These are phyloP conservation scores for Fusarium clavum DNA, from an alignment of 2,329 filamentous ascomycete species.

Conservation along the genomic window DNA sequence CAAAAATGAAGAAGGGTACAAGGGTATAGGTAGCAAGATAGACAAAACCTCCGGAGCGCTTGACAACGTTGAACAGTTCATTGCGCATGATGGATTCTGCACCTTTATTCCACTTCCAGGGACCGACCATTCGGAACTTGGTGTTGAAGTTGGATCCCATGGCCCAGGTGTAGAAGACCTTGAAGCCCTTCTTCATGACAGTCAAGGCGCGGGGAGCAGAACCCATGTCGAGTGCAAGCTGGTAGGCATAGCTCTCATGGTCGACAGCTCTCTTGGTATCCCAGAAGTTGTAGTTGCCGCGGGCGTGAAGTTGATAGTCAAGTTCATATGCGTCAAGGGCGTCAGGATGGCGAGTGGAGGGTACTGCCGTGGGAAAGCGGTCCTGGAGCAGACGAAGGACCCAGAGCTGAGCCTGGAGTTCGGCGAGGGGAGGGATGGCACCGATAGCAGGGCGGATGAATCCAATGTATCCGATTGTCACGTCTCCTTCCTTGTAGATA, in stretches of 20 bases:
- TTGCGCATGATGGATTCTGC: constrained; percentile 55
- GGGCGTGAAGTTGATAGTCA: constrained; percentile 55
- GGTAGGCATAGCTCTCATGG: constrained; percentile 63
- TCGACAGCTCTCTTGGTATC: constrained; percentile 57
- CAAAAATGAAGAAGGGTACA: constrained; percentile 53
- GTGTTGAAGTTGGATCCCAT: constrained; percentile 62
- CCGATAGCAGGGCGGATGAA: constrained; percentile 59
- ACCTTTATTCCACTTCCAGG: constrained; percentile 55
- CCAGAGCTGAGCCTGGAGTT: constrained; percentile 63
- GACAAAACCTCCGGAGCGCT: constrained; percentile 51
- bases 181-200: constrained; percentile 52
- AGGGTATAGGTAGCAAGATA: constrained; percentile 54
- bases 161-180: constrained; percentile 58
- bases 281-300: constrained; percentile 50
- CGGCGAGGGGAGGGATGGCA: constrained; percentile 61
- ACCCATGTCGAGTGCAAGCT: constrained; percentile 61
- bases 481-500: constrained; percentile 59
- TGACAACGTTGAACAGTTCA: constrained; percentile 56
- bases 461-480: constrained; percentile 59
- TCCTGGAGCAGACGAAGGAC: constrained; percentile 54
- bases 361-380: constrained; percentile 41
- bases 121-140: constrained; percentile 60
- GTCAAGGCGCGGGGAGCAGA: constrained; percentile 54
- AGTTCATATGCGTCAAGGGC: constrained; percentile 52
- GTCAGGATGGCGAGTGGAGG: constrained; percentile 27